A percentile compares a stretch with the other conserved stretches of the same genome.
Evolutionary conservation across 257 asterid genomes (phyloP).

Genomic region (Lantana camara): DNA sequence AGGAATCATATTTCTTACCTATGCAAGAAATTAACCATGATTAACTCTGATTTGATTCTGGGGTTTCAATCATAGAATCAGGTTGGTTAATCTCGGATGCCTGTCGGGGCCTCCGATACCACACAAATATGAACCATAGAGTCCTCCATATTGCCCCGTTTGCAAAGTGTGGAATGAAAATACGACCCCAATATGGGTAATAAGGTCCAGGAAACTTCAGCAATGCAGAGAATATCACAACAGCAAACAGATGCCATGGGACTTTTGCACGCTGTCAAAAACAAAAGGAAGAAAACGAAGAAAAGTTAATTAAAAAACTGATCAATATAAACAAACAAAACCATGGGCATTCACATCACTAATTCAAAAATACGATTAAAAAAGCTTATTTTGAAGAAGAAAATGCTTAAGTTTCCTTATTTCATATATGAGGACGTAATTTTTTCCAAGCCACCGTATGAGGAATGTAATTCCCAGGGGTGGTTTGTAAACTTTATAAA

Average conservation of each 20-base stretch:
- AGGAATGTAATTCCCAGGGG: too few relatives aligned
- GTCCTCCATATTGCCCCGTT: slow-evolving; percentile 82
- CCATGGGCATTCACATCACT: neutral
- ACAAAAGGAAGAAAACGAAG: neutral
- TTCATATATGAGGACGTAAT: neutral
- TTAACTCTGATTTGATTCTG: slow-evolving; percentile 27
- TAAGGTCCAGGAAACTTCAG: slow-evolving; percentile 88
- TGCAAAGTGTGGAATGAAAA: slow-evolving; percentile 84
- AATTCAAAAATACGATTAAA: neutral
- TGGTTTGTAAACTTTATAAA: too few relatives aligned
- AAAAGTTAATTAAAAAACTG: too few relatives aligned
- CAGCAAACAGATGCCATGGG: slow-evolving; percentile 84
- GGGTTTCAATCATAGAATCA: slow-evolving; percentile 28
- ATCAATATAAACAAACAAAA: slow-evolving; percentile 10
- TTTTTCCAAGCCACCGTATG: too few relatives aligned
- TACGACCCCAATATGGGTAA: slow-evolving; percentile 94
- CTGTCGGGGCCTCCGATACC: slow-evolving; percentile 59
- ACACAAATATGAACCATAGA: slow-evolving; percentile 70
- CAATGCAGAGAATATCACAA: slow-evolving; percentile 57
- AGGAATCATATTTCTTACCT: slow-evolving; percentile 35
- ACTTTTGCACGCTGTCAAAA: slow-evolving; percentile 64
- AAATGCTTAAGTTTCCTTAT: neutral
- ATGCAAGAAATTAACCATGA: slow-evolving; percentile 18
- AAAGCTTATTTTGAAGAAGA: slow-evolving; percentile 4
- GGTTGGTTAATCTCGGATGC: slow-evolving; percentile 33